Evolutionary conservation across 345 rosid species (phyloP), one percentile per base, ranked within the genome.

Genomic region (Camelina sativa): DNA sequence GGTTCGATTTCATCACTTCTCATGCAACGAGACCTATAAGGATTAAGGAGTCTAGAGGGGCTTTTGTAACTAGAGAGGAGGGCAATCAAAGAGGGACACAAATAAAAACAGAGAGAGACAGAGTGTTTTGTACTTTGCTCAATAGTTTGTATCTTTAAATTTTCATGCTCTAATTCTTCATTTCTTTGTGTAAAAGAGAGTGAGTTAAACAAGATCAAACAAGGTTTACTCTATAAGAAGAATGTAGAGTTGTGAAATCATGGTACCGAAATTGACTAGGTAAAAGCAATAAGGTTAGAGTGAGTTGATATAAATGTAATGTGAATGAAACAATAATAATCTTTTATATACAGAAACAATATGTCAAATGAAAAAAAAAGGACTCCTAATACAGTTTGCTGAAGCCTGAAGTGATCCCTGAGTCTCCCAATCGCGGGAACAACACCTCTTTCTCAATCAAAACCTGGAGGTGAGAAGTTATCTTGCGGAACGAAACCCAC

Each of bases 381-480:
- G 4, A 51, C 41, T 70, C 61, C 80, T 76, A 89, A 55, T 77
- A 89, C 80, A 86, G 30, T 78, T 89, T 89, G 76, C 84, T 86
- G 71, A 76, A 82, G 35, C 84, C 91, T 11, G 79, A 62, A 82
- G 66, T 37, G 47, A 37, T 48, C 71, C 60, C 75, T 44, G 91
- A 73, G 46, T 90, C 92, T 6, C 91, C 93, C 77, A 90, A 43
- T 79, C 77, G 80, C 2, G 96, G 96, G 13, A 89, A 88, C 81
- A 95, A 68, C 1, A 76, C 84, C 70, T 95, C 99, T 80, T 93
- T 84, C 73, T 95, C 99, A 37, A 89, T 81, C 7, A 92, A 79
- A 13, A 85, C 83, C 64, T 90, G 92, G 53, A 95, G 96, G 65
- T 83, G 67, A 47, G 86, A 54, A 82, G 73, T 75, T 53, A 92